Evolutionary conservation across 257 asterid genomes (phyloP), one percentile per base, ranked within the genome.

Genomic region (Solanum rostratum): DNA sequence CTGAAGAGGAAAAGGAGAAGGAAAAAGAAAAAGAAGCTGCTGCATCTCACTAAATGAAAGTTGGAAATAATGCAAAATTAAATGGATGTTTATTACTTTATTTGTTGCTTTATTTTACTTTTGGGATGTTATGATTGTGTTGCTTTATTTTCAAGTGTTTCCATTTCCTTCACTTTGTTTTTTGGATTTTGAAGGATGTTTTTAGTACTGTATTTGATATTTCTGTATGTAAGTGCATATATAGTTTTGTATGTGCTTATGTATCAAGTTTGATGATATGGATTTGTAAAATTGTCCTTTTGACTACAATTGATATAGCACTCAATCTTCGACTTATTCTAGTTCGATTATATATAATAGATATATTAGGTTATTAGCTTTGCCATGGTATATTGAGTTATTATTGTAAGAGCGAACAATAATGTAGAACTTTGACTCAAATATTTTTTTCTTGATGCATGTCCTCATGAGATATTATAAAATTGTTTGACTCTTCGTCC

Each of bases 1-100:
- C 86, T 1, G 98, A 89, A 14, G 98, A 92, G 13, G 97, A 90
- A 13, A 91, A 93, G 80, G 94, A 92, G 63, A 91, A 91, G 22
- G 92, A 89, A 30, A 91, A 91, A 87, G 88, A 88, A 37, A 84
- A 84, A 24, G 86, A 85, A 37, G 85, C 55, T n/a, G 91, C 63
- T n/a, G 91, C 63, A 57, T 87, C 84, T 85, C 83, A 86, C 76
- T 89, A 82, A 68, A 15, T 53, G 16, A 16, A 53, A 50, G 18
- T 30, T 16, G 1, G 1, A 68, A 6, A 37, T 27, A 7, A 68
- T 68, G 86, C 13, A 57, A 57, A n/a, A 57, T 57, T n/a, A 49
- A 54, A 22, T 14, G 2, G n/a, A 78, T 85, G 81, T 80, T 52
- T 73, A n/a, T n/a, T n/a, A n/a, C n/a, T n/a, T n/a, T n/a, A 70